These are phyloP conservation scores for Lentinula sp. DNA, from an alignment of 768 basidiomycete species.

Conservation along the genomic window DNA sequence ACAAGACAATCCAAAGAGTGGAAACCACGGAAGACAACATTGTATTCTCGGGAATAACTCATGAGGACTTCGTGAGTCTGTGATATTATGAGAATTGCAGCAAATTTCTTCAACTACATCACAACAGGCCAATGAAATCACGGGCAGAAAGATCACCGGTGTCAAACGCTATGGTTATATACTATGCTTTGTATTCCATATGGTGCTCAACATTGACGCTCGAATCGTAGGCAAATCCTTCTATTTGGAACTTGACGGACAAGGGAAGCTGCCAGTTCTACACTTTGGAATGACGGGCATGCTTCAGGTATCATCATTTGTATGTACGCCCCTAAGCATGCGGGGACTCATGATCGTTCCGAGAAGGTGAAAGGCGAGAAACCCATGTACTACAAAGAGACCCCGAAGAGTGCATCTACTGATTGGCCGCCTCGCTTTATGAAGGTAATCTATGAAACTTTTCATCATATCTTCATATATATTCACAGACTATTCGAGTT, in stretches of 20 bases:
- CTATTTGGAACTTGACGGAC: conserved; percentile 58
- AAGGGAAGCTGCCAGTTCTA: conserved; percentile 58
- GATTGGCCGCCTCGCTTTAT: conserved; percentile 64
- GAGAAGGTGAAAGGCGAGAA: conserved; percentile 41
- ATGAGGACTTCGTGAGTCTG: conserved; percentile 54
- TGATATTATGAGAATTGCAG: not conserved
- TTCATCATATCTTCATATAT: not conserved
- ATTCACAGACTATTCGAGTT: conserved; percentile 35
- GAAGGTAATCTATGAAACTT: conserved; percentile 35
- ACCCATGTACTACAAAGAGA: conserved; percentile 44
- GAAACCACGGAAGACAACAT: conserved; percentile 56
- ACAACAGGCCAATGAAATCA: conserved; percentile 47
- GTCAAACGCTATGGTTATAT: conserved; percentile 49
- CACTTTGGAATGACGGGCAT: conserved; percentile 90
- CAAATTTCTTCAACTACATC: not conserved
- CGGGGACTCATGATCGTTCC: not conserved
- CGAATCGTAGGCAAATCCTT: conserved; percentile 49
- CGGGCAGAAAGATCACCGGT: conserved; percentile 38
- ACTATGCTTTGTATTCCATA: conserved; percentile 32
- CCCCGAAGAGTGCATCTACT: conserved; percentile 30
- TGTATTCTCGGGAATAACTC: conserved; percentile 53
- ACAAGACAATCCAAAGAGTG: conserved; percentile 49
- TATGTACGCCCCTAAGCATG: not conserved
- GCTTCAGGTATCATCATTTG: conserved; percentile 48
- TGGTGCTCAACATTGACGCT: not conserved